These are phyloP conservation scores for Pestalotiopsis sp. DNA, from an alignment of 2,329 filamentous ascomycete species.

Conservation along the genomic window DNA sequence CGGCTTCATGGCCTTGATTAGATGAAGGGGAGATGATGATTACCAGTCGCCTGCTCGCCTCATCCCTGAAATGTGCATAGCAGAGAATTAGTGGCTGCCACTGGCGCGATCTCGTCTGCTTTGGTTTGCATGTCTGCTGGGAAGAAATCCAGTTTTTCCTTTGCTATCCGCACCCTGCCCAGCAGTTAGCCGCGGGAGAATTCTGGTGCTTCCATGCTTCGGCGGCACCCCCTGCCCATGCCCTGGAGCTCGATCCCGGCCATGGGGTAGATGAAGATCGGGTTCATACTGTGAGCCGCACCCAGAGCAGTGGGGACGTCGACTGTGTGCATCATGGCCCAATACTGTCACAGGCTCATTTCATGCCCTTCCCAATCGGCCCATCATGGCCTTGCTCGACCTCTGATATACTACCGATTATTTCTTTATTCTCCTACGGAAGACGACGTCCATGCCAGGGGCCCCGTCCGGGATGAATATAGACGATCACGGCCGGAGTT, in stretches of 20 bases:
- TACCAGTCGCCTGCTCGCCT: not conserved
- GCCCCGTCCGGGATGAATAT: not conserved
- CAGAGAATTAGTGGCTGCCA: not conserved
- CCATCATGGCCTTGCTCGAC: not conserved
- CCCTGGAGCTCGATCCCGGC: not conserved
- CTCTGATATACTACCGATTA: not conserved
- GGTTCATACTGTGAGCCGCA: not conserved
- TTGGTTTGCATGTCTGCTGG: not conserved
- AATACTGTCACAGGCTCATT: not conserved
- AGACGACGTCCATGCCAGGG: not conserved
- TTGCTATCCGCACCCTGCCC: not conserved
- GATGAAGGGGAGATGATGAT: constrained; percentile 8
- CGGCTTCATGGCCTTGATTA: not conserved
- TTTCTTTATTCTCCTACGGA: not conserved
- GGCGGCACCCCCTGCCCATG: not conserved
- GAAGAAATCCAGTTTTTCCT: not conserved
- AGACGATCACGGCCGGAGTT: not conserved
- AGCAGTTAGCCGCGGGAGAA: not conserved
- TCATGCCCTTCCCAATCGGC: not conserved
- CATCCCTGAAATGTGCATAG: constrained; percentile 9
- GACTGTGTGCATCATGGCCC: not conserved
- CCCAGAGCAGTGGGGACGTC: not conserved
- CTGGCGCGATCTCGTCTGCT: not conserved
- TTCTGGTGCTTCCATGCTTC: not conserved
- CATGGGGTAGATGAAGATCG: not conserved